Evolutionary conservation across 2,329 filamentous ascomycete species (phyloP), one percentile per base, ranked within the genome.

Genomic region (Trichoderma pleuroti): DNA sequence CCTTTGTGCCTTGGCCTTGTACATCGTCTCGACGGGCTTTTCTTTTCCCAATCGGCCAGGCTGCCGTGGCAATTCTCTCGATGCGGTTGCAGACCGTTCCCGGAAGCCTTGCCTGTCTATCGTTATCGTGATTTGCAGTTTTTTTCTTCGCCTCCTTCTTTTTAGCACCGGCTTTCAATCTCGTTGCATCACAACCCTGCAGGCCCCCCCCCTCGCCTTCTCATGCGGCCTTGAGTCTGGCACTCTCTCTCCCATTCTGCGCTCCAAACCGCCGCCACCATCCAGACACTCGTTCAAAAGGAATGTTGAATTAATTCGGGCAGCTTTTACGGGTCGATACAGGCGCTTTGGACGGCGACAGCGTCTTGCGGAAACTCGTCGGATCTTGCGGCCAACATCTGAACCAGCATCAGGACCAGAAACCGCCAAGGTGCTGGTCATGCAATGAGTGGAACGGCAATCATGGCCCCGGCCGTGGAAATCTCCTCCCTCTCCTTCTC

Each of bases 381-480:
- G 65, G 54, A 59, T 32, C 54, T n/a, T 59, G 30, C 49, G 21
- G 11, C 46, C n/a, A 32, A n/a, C 30, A 32, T 32, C 30, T 18
- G 56, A 30, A 34, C 28, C 18, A 14, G 14, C 28, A 34, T 21
- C 56, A 14, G 28, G 39, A 4, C 26, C 32, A 59, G 65, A 46
- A 59, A 59, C 54, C 36, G 65, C 65, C 39, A 24, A 16, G 56
- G 39, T 68, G 56, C 65, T 73, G 74, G 77, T 74, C 76, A 80
- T 82, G 80, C 77, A 73, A 80, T 81, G 80, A 78, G 77, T 66
- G 77, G 76, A 68, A 75, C 79, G 72, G 78, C 78, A 59, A 73
- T 80, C 76, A 80, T 78, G 76, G 82, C 82, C 81, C 78, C 81
- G 72, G 76, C 80, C 77, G 80, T 80, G 73, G 76, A 80, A 73